phyloP scores from a whole-genome alignment of 2,329 filamentous ascomycete genomes.

The Atkinsonella hypoxylon region DNA sequence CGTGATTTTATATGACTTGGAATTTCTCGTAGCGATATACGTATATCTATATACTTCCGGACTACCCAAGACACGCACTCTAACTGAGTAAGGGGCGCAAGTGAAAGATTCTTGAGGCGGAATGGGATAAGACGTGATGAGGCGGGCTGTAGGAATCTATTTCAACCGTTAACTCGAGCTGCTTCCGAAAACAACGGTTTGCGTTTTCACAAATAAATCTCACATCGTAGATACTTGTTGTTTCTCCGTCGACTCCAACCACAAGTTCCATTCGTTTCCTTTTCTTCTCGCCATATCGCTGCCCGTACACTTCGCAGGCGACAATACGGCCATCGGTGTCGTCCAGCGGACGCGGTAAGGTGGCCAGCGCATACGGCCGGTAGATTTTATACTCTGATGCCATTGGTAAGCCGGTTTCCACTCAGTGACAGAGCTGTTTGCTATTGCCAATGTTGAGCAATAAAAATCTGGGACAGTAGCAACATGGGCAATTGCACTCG shows the following conservation, averaged over 20 bases:
- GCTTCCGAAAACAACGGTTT: no score
- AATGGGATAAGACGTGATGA: conserved; percentile 56
- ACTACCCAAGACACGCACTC: conserved; percentile 35
- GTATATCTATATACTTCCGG: conserved; percentile 45
- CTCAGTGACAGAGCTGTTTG: neutral
- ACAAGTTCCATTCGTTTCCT: conserved; percentile 51
- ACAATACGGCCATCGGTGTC: conserved; percentile 38
- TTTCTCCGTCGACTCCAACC: conserved; percentile 53
- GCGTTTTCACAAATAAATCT: conserved; percentile 13
- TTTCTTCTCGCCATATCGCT: conserved; percentile 44
- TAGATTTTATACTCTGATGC: conserved; percentile 49
- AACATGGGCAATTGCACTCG: neutral
- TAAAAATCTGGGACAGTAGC: neutral
- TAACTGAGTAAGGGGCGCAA: conserved; percentile 47
- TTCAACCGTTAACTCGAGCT: conserved; percentile 1
- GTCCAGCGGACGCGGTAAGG: conserved; percentile 47
- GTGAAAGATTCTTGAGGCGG: conserved; percentile 53
- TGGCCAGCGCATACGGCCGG: conserved; percentile 50
- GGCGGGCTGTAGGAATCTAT: conserved; percentile 46
- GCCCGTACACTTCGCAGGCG: conserved; percentile 49
- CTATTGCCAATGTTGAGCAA: neutral
- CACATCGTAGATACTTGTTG: conserved; percentile 55
- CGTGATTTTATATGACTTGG: conserved; percentile 37
- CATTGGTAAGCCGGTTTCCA: conserved; percentile 26
- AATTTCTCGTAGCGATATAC: conserved; percentile 44